Percentiles rank a stretch among this genome's conserved stretches.
Evolutionary conservation across 2,329 filamentous ascomycete genomes (phyloP).

Genomic region (Bipolaris gigantea): DNA sequence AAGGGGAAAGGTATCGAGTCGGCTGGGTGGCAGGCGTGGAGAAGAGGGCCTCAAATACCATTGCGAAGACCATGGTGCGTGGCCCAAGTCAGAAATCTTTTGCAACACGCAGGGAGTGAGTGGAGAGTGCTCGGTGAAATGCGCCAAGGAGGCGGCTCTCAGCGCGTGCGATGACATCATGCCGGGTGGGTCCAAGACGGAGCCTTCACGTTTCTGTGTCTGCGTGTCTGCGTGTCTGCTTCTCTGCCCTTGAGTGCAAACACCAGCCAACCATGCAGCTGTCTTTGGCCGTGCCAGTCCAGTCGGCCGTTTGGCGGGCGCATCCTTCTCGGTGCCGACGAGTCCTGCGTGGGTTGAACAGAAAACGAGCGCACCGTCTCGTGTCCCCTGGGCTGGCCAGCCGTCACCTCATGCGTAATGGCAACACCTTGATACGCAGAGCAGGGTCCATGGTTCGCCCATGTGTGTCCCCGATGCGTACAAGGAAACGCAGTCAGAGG

Average conservation of each 20-base stretch:
- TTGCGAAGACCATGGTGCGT: background rate
- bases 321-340: background rate
- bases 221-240: no score
- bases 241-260: conserved; percentile 11
- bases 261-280: conserved; percentile 13
- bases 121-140: conserved; percentile 11
- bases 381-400: background rate
- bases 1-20: background rate
- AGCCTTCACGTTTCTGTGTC: conserved; percentile 2
- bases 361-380: background rate
- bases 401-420: conserved; percentile 4
- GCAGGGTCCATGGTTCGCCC: background rate
- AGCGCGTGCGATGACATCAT: conserved; percentile 21
- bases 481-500: background rate
- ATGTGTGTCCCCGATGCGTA: background rate
- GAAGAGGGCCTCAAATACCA: conserved; percentile 5
- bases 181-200: conserved; percentile 6
- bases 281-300: conserved; percentile 11
- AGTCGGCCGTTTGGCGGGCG: background rate
- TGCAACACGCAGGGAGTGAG: conserved; percentile 7
- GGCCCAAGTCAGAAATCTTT: conserved; percentile 8
- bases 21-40: background rate
- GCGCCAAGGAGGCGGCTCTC: conserved; percentile 11
- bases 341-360: no score
- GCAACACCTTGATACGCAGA: background rate